These are phyloP conservation scores for Phytophthora ramorum DNA, from an alignment of 352 stramenopile genomes.

Conservation along the genomic window DNA sequence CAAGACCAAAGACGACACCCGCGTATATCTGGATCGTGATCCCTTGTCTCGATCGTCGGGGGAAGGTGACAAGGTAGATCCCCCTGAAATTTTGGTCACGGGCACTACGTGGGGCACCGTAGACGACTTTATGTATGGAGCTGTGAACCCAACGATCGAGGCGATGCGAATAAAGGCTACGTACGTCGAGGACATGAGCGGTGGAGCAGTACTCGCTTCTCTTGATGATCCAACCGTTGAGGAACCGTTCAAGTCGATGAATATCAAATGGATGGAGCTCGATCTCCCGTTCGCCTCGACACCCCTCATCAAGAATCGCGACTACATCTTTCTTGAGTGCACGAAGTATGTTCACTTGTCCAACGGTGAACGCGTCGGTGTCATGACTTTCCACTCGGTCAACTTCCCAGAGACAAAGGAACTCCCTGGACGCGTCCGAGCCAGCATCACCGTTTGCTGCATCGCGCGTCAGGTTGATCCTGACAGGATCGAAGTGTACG, in stretches of 20 bases:
- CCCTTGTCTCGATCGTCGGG: too few species aligned
- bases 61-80: background rate
- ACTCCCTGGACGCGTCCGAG: slow-evolving; percentile 23
- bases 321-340: slow-evolving; percentile 24
- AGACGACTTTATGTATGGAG: slow-evolving; percentile 42
- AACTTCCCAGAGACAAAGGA: slow-evolving; percentile 25
- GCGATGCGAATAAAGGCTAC: slow-evolving; percentile 19
- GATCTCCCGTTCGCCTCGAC: slow-evolving; percentile 8
- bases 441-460: slow-evolving; percentile 5
- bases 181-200: slow-evolving; percentile 13
- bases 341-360: background rate
- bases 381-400: slow-evolving; percentile 25
- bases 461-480: slow-evolving; percentile 9
- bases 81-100: background rate
- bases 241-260: slow-evolving; percentile 39
- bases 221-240: slow-evolving; percentile 40
- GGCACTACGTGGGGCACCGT: slow-evolving; percentile 12
- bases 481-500: background rate
- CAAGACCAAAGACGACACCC: background rate
- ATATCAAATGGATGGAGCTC: slow-evolving; percentile 36
- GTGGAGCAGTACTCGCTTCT: slow-evolving; percentile 44
- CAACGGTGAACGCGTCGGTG: slow-evolving; percentile 16
- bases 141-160: slow-evolving; percentile 26
- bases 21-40: background rate
- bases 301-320: slow-evolving; percentile 5